These are phyloP conservation scores for Colletotrichum musicola DNA, from an alignment of 2,329 filamentous ascomycete species.

Conservation along the genomic window DNA sequence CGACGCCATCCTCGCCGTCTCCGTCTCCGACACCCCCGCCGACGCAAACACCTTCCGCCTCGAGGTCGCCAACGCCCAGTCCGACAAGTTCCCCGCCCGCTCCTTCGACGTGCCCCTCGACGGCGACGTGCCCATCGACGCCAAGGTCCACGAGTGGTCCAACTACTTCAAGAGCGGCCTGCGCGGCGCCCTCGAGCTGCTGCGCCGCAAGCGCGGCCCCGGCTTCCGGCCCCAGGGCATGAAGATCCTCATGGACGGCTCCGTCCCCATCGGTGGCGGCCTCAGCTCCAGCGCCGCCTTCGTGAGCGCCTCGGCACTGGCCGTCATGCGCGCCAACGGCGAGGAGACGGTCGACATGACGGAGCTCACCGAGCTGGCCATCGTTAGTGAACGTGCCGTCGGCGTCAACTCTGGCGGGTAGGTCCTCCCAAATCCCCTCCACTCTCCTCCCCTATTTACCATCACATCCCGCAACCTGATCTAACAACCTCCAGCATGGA, in stretches of 20 bases:
- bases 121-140: constrained; percentile 82
- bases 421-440: constrained; percentile 46
- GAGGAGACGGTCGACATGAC: constrained; percentile 86
- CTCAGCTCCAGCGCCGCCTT: constrained; percentile 95
- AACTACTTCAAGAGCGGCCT: constrained; percentile 99
- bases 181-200: constrained; percentile 81
- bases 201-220: constrained; percentile 73
- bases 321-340: constrained; percentile 88
- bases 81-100: constrained; percentile 79
- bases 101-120: constrained; percentile 78
- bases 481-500: constrained; percentile 78
- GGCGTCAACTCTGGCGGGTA: constrained; percentile 96
- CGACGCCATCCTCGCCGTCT: constrained; percentile 89
- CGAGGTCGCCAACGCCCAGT: constrained; percentile 83
- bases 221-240: constrained; percentile 79
- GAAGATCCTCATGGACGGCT: constrained; percentile 91
- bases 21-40: constrained; percentile 61
- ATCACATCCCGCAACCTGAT: not conserved
- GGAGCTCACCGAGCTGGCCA: constrained; percentile 90
- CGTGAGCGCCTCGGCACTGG: constrained; percentile 88
- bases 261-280: constrained; percentile 90
- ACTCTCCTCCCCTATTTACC: not conserved
- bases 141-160: constrained; percentile 90
- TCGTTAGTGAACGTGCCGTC: constrained; percentile 93
- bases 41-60: constrained; percentile 72